A percentile compares a stretch with the other conserved stretches of the same genome.
Evolutionary conservation across 139 green algal species (phyloP).

Genomic region (Dunaliella sp.): DNA sequence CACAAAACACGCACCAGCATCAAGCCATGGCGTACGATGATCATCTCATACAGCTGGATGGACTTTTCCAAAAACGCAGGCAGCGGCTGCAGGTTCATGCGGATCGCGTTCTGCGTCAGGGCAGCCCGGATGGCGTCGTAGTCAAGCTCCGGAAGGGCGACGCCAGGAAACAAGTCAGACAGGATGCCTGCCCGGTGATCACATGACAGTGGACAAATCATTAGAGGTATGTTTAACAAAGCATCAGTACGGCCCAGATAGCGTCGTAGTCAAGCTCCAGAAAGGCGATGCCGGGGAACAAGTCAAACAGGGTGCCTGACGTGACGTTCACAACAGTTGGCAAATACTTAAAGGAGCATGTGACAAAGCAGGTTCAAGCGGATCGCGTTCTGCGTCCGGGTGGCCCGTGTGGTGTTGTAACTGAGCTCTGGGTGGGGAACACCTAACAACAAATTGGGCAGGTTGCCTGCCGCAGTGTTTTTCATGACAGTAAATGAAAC

Average conservation of each 20-base stretch:
- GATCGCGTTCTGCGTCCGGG: no score
- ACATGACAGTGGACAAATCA: no score
- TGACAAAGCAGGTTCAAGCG: no score
- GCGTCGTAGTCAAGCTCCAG: slow-evolving; percentile 54
- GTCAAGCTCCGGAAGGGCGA: slow-evolving; percentile 53
- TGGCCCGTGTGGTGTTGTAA: slow-evolving; percentile 48
- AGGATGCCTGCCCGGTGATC: slow-evolving; percentile 68
- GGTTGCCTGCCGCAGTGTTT: no score
- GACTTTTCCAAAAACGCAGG: slow-evolving; percentile 60
- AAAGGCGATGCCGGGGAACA: slow-evolving; percentile 68
- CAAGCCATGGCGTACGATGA: slow-evolving; percentile 76
- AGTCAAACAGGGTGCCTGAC: slow-evolving; percentile 64
- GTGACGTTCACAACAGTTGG: no score
- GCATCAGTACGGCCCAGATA: slow-evolving; percentile 44
- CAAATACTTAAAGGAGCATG: no score
- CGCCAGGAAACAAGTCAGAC: slow-evolving; percentile 69
- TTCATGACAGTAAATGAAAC: no score
- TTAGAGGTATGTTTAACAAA: no score
- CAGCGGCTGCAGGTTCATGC: slow-evolving; percentile 50
- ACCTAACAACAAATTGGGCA: slow-evolving; percentile 75
- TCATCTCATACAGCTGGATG: slow-evolving; percentile 84
- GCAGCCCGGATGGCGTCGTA: slow-evolving; percentile 53
- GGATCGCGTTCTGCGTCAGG: slow-evolving; percentile 22
- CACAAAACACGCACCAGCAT: slow-evolving; percentile 72
- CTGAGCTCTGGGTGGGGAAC: slow-evolving; percentile 53